phyloP scores from a whole-genome alignment of 345 rosid species.

The Stellera chamaejasme region DNA sequence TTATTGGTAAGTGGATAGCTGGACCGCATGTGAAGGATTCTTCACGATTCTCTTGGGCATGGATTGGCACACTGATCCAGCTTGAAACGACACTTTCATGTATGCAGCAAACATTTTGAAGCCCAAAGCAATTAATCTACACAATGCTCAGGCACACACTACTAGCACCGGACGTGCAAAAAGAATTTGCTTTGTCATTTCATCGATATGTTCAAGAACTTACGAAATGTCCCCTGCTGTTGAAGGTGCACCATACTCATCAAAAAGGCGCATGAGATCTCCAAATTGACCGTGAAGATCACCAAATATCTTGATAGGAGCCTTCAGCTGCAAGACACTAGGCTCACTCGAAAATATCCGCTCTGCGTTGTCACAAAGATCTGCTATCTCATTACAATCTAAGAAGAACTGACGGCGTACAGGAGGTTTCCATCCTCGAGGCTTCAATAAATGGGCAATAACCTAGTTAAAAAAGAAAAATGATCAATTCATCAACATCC shows the following conservation, averaged over 20 bases:
- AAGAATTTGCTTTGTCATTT: too few species aligned
- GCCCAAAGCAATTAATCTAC: not conserved
- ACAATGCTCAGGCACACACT: not conserved
- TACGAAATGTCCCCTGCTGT: conserved; percentile 97
- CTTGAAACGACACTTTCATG: too few species aligned
- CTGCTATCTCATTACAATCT: conserved; percentile 92
- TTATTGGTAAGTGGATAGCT: too few species aligned
- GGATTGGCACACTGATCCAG: too few species aligned
- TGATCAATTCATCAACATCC: not conserved
- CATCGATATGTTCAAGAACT: conserved; percentile 16
- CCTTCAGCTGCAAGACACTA: conserved; percentile 75
- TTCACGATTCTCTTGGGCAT: too few species aligned
- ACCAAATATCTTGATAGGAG: conserved; percentile 91
- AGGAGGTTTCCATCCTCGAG: conserved; percentile 98
- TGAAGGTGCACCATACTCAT: conserved; percentile 90
- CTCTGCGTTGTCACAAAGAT: conserved; percentile 84
- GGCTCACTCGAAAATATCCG: conserved; percentile 78
- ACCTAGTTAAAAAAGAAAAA: conserved; percentile 32
- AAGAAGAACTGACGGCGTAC: conserved; percentile 85
- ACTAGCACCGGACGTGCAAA: not conserved
- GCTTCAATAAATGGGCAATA: conserved; percentile 76
- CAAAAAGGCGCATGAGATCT: conserved; percentile 96
- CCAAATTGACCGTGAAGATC: conserved; percentile 96
- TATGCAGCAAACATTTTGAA: not conserved
- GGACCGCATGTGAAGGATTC: too few species aligned